Evolutionary conservation across 495 filamentous ascomycete genomes (phyloP).

Genomic region (Hypoxylon subgilvum): DNA sequence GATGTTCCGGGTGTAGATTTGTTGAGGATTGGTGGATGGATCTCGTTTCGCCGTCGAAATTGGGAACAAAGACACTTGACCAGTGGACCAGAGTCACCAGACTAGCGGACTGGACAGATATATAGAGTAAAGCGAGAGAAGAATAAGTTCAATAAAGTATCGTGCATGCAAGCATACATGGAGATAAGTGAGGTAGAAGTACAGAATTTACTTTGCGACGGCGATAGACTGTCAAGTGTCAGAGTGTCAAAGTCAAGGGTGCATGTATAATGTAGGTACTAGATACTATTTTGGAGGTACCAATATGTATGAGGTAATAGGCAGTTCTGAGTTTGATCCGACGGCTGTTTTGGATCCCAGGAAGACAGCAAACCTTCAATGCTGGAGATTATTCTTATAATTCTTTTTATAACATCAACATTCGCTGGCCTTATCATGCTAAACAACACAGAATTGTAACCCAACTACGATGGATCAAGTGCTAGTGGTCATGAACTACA

Average conservation of each 20-base stretch:
- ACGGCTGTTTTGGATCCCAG: constrained; percentile 7
- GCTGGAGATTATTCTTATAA: too few relatives aligned
- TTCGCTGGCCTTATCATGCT: neutral
- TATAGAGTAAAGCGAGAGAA: too few relatives aligned
- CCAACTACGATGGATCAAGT: constrained; percentile 24
- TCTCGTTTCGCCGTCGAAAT: neutral
- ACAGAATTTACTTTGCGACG: too few relatives aligned
- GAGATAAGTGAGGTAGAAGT: too few relatives aligned
- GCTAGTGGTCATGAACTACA: constrained; percentile 23
- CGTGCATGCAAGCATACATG: too few relatives aligned
- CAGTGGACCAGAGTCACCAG: too few relatives aligned
- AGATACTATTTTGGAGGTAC: too few relatives aligned
- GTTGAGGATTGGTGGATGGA: constrained; percentile 16
- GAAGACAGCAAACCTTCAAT: too few relatives aligned
- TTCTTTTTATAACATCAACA: neutral
- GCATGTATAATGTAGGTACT: too few relatives aligned
- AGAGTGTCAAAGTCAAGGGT: neutral
- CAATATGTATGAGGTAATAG: constrained; percentile 35
- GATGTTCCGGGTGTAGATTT: constrained; percentile 2
- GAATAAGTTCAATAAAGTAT: too few relatives aligned
- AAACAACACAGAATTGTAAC: too few relatives aligned
- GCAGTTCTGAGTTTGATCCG: constrained; percentile 3
- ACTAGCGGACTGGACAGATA: neutral
- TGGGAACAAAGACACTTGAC: constrained; percentile 4
- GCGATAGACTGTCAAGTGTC: too few relatives aligned